Base-by-base conservation (phyloP, 345 rosid species). In the Populus euphratica region DNA sequence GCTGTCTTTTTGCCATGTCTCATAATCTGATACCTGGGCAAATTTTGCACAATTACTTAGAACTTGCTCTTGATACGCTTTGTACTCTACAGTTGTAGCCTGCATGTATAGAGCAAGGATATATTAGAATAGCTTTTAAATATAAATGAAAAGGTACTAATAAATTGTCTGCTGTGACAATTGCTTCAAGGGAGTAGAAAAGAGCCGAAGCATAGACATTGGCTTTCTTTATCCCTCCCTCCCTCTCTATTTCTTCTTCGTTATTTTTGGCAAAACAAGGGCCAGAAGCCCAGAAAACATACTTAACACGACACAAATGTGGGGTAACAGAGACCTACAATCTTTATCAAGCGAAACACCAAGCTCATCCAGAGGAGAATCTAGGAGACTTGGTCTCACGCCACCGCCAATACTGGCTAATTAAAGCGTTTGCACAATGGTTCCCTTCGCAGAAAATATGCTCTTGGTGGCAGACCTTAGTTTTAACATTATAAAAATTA, bases 51-150 rank as follows among this genome's bases (percentile, higher is more conserved):
- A 87, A 82, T 96, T 96, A 77, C 92, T 92, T 73, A 96, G 90
- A 81, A 91, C 97, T 88, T 96, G 99, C 85, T 92, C 99, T 85
- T 96, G 99, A 82, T 96, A 96, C 73, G 98, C 97, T 84, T 80
- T 96, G 87, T 96, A 96, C 86, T 96, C 99, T 64, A 90, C 86
- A 81, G 97, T 92, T 69, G 96, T 92, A 68, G 97, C 95, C 97
- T 94, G 83, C 86, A 80, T 23, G 49, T 36, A 52, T 35, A 25
- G 18, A 17, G 44, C 16, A 50, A 18, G 39, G 68, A 68, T 9
- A 36, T 12, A 66, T 52, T 16, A 49, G 21, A 21, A 78, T 20
- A 29, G 59, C 29, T 41, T 62, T 63, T 23, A 66, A 44, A 18
- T 29, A n/a, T 56, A 11, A 20, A 16, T 27, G 33, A 20, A 73